Evolutionary conservation across 2,329 filamentous ascomycete genomes (phyloP).

Genomic region (Coniosporium tulheliwenetii): DNA sequence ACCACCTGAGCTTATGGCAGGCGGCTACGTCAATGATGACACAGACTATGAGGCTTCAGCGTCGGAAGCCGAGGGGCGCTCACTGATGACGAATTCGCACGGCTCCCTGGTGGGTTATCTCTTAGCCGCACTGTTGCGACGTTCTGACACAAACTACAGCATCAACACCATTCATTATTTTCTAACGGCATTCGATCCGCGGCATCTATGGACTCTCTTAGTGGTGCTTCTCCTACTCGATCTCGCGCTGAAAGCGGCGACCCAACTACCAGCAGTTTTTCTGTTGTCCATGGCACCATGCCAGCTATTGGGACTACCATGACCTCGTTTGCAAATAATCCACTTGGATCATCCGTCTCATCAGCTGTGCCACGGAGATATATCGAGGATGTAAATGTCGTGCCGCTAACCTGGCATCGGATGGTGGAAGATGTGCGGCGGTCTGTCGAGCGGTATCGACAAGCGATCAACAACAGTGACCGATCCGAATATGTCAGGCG

Average conservation of each 20-base stretch:
- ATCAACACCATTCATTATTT: conserved; percentile 49
- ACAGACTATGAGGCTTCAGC: conserved; percentile 84
- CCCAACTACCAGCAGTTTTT: conserved; percentile 32
- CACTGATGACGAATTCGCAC: conserved; percentile 51
- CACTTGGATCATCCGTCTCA: conserved; percentile 24
- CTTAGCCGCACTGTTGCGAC: conserved; percentile 3
- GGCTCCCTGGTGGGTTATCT: conserved; percentile 46
- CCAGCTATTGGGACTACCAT: conserved; percentile 34
- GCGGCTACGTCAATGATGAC: conserved; percentile 67
- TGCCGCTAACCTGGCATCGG: conserved; percentile 74
- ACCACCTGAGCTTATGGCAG: conserved; percentile 79
- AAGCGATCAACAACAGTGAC: conserved; percentile 69
- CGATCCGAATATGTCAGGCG: conserved; percentile 82
- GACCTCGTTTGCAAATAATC: conserved; percentile 38
- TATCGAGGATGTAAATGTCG: conserved; percentile 73
- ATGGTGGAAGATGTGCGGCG: conserved; percentile 87
- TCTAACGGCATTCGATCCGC: conserved; percentile 66
- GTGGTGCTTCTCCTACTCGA: conserved; percentile 46
- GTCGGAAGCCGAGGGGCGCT: conserved; percentile 63
- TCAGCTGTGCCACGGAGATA: conserved; percentile 60
- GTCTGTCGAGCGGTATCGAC: conserved; percentile 77
- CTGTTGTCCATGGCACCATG: conserved; percentile 25
- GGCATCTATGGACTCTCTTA: conserved; percentile 83
- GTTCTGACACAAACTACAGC: conserved; percentile 22
- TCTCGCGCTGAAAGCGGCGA: conserved; percentile 37